Conservation (phyloP, 768 basidiomycete species). For the Trametes punicea region DNA sequence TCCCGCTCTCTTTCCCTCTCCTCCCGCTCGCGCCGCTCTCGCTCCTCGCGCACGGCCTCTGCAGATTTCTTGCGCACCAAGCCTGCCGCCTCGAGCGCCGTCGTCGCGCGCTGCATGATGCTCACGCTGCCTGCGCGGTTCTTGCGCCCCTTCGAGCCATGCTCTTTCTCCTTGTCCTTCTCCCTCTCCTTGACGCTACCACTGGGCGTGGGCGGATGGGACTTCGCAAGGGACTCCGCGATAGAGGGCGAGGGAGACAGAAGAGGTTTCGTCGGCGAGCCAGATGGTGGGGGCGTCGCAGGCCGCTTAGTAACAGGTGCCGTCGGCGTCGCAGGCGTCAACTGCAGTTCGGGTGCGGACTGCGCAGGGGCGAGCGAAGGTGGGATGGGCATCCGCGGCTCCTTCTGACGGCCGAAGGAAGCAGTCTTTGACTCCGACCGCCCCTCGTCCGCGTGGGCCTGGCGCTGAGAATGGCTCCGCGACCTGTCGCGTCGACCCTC, state of each 20-base stretch:
- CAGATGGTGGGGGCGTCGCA: conserved; percentile 52
- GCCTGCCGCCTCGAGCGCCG: conserved; percentile 82
- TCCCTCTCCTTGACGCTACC: conserved; percentile 59
- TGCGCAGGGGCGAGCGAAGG: conserved; percentile 32
- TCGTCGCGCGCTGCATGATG: conserved; percentile 95
- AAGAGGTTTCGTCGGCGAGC: conserved; percentile 34
- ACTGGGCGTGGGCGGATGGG: conserved; percentile 68
- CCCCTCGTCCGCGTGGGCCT: neutral
- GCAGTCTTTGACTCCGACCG: neutral
- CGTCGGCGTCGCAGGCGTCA: conserved; percentile 80
- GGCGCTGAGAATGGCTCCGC: conserved; percentile 6
- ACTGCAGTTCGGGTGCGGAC: conserved; percentile 58
- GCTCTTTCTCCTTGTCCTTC: conserved; percentile 36
- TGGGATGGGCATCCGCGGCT: conserved; percentile 18
- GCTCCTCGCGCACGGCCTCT: conserved; percentile 67
- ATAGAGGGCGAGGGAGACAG: conserved; percentile 56
- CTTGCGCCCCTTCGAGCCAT: conserved; percentile 53
- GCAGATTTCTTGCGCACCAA: conserved; percentile 79
- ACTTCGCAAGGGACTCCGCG: conserved; percentile 48
- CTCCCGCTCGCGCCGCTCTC: conserved; percentile 53
- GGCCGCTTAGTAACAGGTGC: conserved; percentile 33
- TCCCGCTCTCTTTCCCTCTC: conserved; percentile 39
- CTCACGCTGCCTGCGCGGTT: conserved; percentile 84
- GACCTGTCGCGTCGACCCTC: conserved; percentile 14
- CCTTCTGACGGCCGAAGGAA: conserved; percentile 8